A percentile compares a stretch with the other conserved stretches of the same genome.
These are phyloP conservation scores for Aspergillus nanangensis DNA, from an alignment of 495 filamentous ascomycete genomes.

Conservation along the genomic window DNA sequence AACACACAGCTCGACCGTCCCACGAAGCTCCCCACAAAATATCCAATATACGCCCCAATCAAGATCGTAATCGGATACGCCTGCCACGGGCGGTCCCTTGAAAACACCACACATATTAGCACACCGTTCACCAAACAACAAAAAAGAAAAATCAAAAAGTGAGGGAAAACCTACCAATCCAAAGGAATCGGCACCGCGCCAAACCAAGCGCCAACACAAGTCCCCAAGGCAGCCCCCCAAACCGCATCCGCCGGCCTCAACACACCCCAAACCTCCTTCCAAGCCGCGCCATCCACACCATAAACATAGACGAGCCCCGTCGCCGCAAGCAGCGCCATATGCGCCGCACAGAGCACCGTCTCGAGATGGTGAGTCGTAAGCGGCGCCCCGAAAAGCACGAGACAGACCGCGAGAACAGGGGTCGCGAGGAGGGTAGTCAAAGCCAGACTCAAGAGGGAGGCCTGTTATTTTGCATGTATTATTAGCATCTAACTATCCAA, in stretches of 20 bases:
- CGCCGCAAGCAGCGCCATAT: slow-evolving; percentile 71
- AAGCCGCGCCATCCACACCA: slow-evolving; percentile 68
- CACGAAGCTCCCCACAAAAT: slow-evolving; percentile 58
- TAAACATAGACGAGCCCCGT: slow-evolving; percentile 77
- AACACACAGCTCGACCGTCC: slow-evolving; percentile 43
- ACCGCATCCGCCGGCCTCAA: slow-evolving; percentile 36
- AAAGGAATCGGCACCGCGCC: slow-evolving; percentile 82
- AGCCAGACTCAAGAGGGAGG: slow-evolving; percentile 53
- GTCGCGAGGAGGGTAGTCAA: slow-evolving; percentile 62
- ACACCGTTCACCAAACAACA: slow-evolving; percentile 2
- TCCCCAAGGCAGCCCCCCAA: slow-evolving; percentile 40
- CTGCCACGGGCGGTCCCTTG: slow-evolving; percentile 89
- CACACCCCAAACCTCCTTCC: slow-evolving; percentile 65
- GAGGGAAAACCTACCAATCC: slow-evolving; percentile 64
- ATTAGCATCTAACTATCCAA: no score
- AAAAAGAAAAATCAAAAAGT: slow-evolving; percentile 7
- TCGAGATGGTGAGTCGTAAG: slow-evolving; percentile 75
- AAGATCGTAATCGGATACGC: slow-evolving; percentile 92
- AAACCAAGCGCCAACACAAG: slow-evolving; percentile 59
- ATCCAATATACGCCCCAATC: slow-evolving; percentile 66
- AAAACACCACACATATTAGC: slow-evolving; percentile 10
- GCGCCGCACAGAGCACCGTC: slow-evolving; percentile 73
- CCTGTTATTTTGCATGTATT: no score
- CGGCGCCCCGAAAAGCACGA: slow-evolving; percentile 89
- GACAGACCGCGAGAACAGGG: slow-evolving; percentile 55